Base-by-base conservation (phyloP, 768 basidiomycete species). In the Melanogaster broomeanus region DNA sequence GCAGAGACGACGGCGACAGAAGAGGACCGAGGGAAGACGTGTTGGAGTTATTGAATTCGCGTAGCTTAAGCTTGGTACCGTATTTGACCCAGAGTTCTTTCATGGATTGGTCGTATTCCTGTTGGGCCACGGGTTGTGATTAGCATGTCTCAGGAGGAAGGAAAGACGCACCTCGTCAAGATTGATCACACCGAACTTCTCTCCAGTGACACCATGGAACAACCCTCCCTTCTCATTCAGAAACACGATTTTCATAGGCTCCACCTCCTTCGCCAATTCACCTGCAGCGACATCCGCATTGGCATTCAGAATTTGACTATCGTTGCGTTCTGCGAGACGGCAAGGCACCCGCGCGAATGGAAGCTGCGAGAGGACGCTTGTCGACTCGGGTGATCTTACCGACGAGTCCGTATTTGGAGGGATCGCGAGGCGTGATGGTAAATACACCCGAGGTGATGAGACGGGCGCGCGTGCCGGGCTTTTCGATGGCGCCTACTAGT, bases 11-110 rank as follows among this genome's bases (percentile, higher is more conserved):
- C 93, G 59, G 97, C 96, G 46, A 99, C 97, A 33, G 95, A 98
- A 15, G 96, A 97, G 3, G 97, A 90, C 51, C 97, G 94, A 15
- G 97, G 97, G 56, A 98, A 92, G 74, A 95, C 88, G 67, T 98
- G 96, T 39, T 98, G 83, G 48, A 99, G 86, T 65, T 98, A 96
- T 99, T 99, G 80, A 99, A 98, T 71, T 98, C 96, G 57, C 97
- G 88, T 51, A 99, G 81, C 75, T 98, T 98, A 70, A 99, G 90
- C 72, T 99, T 99, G 57, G 96, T 98, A 54, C 96, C 97, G 68
- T 85, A 98, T 69, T 97, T 97, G 71, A 99, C 96, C 97, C 97
- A 99, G 6, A 93, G 82, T 72, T 98, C 90, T 65, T 94, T 95
- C 94, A 98, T 91, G 52, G 98, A 85, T 21, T 82, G 81, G 59